Evolutionary conservation across 495 filamentous ascomycete species (phyloP).

Genomic region (Chaetomium tenue): DNA sequence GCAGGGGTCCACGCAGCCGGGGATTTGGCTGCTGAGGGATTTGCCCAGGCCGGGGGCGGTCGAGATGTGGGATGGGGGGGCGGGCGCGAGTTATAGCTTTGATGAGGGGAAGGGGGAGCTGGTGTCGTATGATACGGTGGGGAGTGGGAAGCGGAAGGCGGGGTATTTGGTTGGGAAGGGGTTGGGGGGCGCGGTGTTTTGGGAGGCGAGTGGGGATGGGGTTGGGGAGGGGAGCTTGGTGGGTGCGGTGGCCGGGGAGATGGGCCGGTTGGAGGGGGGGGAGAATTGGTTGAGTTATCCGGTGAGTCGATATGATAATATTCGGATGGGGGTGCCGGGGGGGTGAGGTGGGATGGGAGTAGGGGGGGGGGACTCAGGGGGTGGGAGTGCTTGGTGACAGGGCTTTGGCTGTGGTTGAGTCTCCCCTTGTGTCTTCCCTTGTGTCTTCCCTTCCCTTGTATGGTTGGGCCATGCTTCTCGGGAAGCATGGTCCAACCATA

Average conservation of each 20-base stretch:
- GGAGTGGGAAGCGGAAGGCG: conserved; percentile 60
- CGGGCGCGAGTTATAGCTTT: conserved; percentile 68
- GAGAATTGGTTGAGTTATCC: conserved; percentile 63
- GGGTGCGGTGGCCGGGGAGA: conserved; percentile 55
- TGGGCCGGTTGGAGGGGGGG: conserved; percentile 55
- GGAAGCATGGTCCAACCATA: too few species aligned
- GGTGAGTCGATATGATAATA: conserved; percentile 69
- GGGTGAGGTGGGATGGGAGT: not conserved
- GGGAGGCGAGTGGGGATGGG: conserved; percentile 80
- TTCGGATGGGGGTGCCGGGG: conserved; percentile 51
- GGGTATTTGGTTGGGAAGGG: conserved; percentile 60
- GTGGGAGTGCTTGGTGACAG: not conserved
- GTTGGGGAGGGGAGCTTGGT: conserved; percentile 60
- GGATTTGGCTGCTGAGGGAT: conserved; percentile 76
- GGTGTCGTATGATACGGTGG: conserved; percentile 72
- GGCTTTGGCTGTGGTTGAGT: too few species aligned
- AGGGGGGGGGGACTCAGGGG: not conserved
- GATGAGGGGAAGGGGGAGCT: conserved; percentile 57
- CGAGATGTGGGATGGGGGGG: conserved; percentile 49
- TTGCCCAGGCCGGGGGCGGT: conserved; percentile 50
- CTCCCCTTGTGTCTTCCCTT: too few species aligned
- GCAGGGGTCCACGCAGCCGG: conserved; percentile 64
- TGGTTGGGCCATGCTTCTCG: too few species aligned
- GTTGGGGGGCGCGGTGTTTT: conserved; percentile 85
- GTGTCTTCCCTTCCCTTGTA: too few species aligned